Evolutionary conservation across 106 monocot species (phyloP).

Genomic region (Allium fistulosum): DNA sequence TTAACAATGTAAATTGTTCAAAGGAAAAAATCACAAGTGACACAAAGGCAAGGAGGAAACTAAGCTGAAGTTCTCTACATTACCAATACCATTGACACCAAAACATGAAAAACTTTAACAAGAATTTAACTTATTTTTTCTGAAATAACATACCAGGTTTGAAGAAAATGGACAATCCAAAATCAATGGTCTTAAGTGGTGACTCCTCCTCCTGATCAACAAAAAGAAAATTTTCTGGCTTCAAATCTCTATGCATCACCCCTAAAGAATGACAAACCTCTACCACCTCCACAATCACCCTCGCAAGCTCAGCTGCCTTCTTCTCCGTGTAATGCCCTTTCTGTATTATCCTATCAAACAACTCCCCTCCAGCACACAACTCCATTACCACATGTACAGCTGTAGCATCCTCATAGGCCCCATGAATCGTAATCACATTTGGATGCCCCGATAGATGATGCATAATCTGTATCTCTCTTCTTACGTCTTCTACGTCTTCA

Average conservation of each 20-base stretch:
- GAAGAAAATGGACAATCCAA: slow-evolving; percentile 26
- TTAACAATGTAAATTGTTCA: too few species aligned
- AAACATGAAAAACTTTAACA: too few species aligned
- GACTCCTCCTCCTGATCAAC: slow-evolving; percentile 18
- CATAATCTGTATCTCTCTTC: slow-evolving; percentile 32
- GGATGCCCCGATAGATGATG: slow-evolving; percentile 23
- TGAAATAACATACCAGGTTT: slow-evolving; percentile 14
- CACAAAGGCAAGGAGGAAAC: not conserved
- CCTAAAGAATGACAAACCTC: slow-evolving; percentile 27
- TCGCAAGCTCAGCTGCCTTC: slow-evolving; percentile 19
- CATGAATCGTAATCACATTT: slow-evolving; percentile 18
- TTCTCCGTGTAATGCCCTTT: slow-evolving; percentile 30
- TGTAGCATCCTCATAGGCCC: slow-evolving; percentile 21
- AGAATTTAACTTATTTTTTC: too few species aligned
- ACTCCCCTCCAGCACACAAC: slow-evolving; percentile 21
- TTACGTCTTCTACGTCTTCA: slow-evolving; percentile 26
- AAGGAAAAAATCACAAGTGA: not conserved
- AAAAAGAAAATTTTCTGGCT: slow-evolving; percentile 27
- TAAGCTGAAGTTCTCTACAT: not conserved
- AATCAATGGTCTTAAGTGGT: slow-evolving; percentile 21
- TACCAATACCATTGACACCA: not conserved
- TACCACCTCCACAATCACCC: slow-evolving; percentile 29
- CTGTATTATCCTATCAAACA: slow-evolving; percentile 29
- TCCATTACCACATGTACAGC: slow-evolving; percentile 27
- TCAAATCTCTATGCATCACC: slow-evolving; percentile 30